A percentile compares a stretch with the other conserved stretches of the same genome.
These are phyloP conservation scores for Aspergillus nomiae DNA, from an alignment of 2,329 filamentous ascomycete species.

Conservation along the genomic window DNA sequence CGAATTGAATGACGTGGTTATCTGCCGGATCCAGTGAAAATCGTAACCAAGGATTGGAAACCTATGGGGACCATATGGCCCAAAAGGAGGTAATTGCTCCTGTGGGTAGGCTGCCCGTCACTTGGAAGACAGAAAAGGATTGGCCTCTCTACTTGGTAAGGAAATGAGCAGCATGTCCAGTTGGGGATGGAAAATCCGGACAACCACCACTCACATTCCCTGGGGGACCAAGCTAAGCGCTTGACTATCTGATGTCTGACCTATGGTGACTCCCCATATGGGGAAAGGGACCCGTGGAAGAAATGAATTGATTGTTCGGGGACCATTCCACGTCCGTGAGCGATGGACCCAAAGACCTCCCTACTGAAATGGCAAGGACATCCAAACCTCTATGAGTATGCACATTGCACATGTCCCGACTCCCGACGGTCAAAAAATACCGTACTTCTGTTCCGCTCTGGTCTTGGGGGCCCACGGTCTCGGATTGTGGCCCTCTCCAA, in stretches of 20 bases:
- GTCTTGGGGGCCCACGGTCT: neutral
- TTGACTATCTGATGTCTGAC: constrained; percentile 1
- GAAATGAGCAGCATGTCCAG: constrained; percentile 4
- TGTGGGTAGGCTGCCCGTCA: constrained; percentile 6
- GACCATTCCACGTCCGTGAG: neutral
- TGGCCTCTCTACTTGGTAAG: neutral
- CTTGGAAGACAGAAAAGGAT: neutral
- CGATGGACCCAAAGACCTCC: neutral
- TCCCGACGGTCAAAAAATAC: neutral
- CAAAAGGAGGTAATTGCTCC: neutral
- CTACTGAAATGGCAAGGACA: neutral
- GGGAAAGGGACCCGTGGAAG: neutral
- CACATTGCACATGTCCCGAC: neutral
- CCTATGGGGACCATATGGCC: neutral
- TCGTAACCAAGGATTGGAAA: neutral
- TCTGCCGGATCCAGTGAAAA: neutral
- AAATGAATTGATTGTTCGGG: constrained; percentile 1
- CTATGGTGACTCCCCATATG: neutral
- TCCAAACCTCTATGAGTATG: neutral
- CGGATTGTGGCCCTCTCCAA: neutral
- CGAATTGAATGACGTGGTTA: neutral
- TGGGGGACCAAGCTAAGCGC: neutral
- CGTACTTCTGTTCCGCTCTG: neutral
- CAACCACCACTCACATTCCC: neutral
- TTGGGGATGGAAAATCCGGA: neutral